These are phyloP conservation scores for Glarea lozoyensis DNA, from an alignment of 495 filamentous ascomycete species.

Conservation along the genomic window DNA sequence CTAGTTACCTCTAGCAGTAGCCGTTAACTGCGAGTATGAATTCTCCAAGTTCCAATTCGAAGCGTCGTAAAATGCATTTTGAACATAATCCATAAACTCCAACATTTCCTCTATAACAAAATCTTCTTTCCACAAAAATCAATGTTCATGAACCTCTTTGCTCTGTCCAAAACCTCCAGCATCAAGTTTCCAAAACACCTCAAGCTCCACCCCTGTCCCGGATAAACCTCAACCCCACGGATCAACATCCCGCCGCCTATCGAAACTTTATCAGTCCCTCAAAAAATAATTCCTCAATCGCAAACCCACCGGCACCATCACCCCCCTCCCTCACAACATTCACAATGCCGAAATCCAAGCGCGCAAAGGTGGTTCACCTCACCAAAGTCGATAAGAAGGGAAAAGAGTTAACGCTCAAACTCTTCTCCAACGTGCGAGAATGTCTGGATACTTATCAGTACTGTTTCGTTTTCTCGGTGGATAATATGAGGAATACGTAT, in stretches of 20 bases:
- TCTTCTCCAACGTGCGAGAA: constrained; percentile 83
- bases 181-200: too few species aligned
- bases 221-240: too few species aligned
- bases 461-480: constrained; percentile 85
- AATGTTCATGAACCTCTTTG: too few species aligned
- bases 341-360: constrained; percentile 95
- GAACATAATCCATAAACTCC: constrained; percentile 97
- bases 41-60: constrained; percentile 91
- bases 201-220: too few species aligned
- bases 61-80: constrained; percentile 79
- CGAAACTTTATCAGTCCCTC: constrained; percentile 3
- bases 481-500: constrained; percentile 99
- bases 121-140: too few species aligned
- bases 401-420: constrained; percentile 77
- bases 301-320: too few species aligned
- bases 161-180: too few species aligned
- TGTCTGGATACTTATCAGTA: constrained; percentile 77
- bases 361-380: constrained; percentile 76
- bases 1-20: constrained; percentile 68
- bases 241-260: too few species aligned
- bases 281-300: too few species aligned
- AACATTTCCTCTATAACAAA: constrained; percentile 64
- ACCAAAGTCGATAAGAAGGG: constrained; percentile 87
- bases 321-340: too few species aligned
- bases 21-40: constrained; percentile 79